phyloP scores from a whole-genome alignment of 1,139 yeast genomes.

The Diutina siamensis region DNA sequence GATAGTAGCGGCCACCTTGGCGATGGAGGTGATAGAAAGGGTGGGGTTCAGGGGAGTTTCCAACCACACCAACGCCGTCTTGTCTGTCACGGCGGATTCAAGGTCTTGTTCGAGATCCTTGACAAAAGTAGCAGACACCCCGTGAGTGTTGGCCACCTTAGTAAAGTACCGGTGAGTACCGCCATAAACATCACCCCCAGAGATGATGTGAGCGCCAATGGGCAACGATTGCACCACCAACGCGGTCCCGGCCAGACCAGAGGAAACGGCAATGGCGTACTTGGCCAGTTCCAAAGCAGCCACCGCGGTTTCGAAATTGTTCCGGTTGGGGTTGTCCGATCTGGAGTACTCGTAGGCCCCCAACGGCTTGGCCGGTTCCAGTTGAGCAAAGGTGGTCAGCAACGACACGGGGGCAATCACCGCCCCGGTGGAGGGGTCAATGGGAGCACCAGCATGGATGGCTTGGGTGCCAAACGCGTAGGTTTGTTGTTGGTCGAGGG shows the following conservation, averaged over 20 bases:
- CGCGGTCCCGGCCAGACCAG: conserved; percentile 85
- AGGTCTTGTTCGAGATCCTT: conserved; percentile 53
- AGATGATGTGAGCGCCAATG: conserved; percentile 61
- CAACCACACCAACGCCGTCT: conserved; percentile 75
- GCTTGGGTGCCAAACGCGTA: conserved; percentile 68
- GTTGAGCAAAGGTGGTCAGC: conserved; percentile 79
- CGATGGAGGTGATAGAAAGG: conserved; percentile 61
- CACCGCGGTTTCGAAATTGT: conserved; percentile 67
- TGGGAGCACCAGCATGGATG: conserved; percentile 72
- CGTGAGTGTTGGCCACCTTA: conserved; percentile 73
- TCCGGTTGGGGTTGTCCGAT: conserved; percentile 83
- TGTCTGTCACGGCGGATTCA: conserved; percentile 40
- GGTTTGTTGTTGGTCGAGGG: background rate
- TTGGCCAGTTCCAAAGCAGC: conserved; percentile 74
- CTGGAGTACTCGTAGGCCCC: conserved; percentile 81
- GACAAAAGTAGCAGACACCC: conserved; percentile 61
- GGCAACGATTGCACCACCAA: conserved; percentile 66
- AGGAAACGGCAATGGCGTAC: conserved; percentile 68
- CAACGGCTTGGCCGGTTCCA: conserved; percentile 64
- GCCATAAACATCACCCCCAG: conserved; percentile 86
- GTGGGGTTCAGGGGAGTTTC: conserved; percentile 90
- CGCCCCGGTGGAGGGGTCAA: conserved; percentile 72
- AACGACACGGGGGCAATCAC: conserved; percentile 79
- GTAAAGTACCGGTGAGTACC: conserved; percentile 91
- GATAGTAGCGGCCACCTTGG: conserved; percentile 44